phyloP scores from a whole-genome alignment of 352 stramenopile species.

The Nannochloropsis limnetica region DNA sequence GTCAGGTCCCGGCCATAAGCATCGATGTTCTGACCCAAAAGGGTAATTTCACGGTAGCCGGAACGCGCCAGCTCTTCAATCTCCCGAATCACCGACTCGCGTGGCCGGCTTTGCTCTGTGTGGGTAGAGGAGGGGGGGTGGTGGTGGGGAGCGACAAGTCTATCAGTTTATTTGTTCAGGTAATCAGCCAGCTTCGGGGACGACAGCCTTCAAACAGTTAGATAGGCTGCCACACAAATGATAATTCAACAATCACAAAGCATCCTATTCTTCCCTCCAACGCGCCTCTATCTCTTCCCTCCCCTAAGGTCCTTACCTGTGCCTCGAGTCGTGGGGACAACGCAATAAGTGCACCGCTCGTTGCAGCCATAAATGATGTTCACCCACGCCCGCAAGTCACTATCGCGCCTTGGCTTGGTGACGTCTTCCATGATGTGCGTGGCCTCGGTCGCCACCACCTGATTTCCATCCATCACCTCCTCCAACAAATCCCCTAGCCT shows the following conservation, averaged over 20 bases:
- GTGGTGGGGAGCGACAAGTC: background rate
- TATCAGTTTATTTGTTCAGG: too few relatives aligned
- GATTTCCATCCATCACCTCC: slow-evolving; percentile 56
- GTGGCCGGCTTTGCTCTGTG: slow-evolving; percentile 43
- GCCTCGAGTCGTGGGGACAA: slow-evolving; percentile 67
- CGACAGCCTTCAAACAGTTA: too few relatives aligned
- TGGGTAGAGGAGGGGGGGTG: background rate
- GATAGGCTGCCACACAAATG: too few relatives aligned
- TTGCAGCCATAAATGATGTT: slow-evolving; percentile 72
- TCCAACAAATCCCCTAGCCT: slow-evolving; percentile 60
- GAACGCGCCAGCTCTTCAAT: slow-evolving; percentile 58
- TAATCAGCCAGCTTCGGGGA: too few relatives aligned
- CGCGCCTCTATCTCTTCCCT: background rate
- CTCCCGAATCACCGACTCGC: slow-evolving; percentile 55
- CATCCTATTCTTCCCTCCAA: background rate
- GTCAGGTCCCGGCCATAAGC: slow-evolving; percentile 69
- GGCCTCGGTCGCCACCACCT: slow-evolving; percentile 57
- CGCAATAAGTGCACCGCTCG: slow-evolving; percentile 73
- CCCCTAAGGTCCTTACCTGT: slow-evolving; percentile 14
- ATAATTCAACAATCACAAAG: slow-evolving; percentile 33
- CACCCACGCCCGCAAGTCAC: slow-evolving; percentile 65
- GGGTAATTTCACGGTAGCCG: slow-evolving; percentile 68
- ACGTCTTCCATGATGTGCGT: slow-evolving; percentile 56
- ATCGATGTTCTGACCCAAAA: slow-evolving; percentile 73
- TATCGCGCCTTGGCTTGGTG: slow-evolving; percentile 59